Evolutionary conservation across 1,139 yeast species (phyloP), one percentile per base, ranked within the genome.

Genomic region (Blastobotrys elegans): DNA sequence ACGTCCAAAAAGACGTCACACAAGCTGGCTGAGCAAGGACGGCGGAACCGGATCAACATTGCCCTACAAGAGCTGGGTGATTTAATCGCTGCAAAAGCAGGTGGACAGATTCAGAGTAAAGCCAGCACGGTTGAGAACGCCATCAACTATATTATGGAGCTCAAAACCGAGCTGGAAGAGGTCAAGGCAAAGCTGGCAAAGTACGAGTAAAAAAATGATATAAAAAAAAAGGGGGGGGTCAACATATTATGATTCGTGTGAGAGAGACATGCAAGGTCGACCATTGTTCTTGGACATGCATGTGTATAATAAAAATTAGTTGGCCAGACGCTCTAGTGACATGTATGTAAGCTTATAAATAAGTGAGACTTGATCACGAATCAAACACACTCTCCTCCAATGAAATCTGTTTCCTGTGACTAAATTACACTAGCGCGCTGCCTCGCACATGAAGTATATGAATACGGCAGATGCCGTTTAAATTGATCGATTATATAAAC

Each of bases 101-200:
- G 80, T 79, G 55, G 58, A 11, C 61, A 62, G 13, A 26, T 82
- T 78, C 46, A 95, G 88, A 22, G 85, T 21, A 92, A 92, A 63
- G 97, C 97, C 1, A 88, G 95, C 2, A 92, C 97, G 0, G 96
- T 92, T 4, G 97, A 92, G 63, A 71, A 88, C 62, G 96, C 96
- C 0, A 80, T 87, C 35, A 70, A 71, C 40, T 86, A 82, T 60
- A 87, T 89, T 45, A 67, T 74, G 47, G 73, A 73, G 37, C 69
- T 89, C 48, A 63, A 72, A 40, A 55, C 54, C 1, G 82, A 81
- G 57, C 56, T 78, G 32, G 72, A 67, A 1, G 61, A 56, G 16
- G 51, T 68, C 52, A 68, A 64, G 48, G 60, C 55, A 4, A 54
- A 58, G 38, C 43, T 57, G 27, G 53, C 50, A 21, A 31, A 46